phyloP scores from a whole-genome alignment of 2,329 filamentous ascomycete genomes.

The Alternaria sp. region DNA sequence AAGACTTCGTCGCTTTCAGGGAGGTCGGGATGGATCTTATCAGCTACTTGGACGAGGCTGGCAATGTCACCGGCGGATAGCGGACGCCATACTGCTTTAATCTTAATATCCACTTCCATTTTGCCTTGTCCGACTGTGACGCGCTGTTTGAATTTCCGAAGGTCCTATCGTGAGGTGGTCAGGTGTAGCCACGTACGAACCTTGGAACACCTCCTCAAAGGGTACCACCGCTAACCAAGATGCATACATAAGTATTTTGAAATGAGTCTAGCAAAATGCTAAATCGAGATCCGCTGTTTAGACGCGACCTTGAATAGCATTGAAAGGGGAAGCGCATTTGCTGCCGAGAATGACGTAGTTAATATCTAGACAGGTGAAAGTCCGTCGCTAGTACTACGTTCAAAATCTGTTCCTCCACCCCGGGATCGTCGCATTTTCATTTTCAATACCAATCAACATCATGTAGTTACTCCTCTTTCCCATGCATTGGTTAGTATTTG shows the following conservation, averaged over 20 bases:
- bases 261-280: background rate
- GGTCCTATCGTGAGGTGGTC: background rate
- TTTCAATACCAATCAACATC: background rate
- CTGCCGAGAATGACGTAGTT: background rate
- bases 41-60: constrained; percentile 10
- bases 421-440: background rate
- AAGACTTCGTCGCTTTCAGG: constrained; percentile 24
- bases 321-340: background rate
- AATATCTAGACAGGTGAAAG: background rate
- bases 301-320: background rate
- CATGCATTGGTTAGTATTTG: background rate
- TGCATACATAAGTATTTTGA: background rate
- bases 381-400: background rate
- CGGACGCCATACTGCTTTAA: constrained; percentile 5
- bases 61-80: constrained; percentile 7
- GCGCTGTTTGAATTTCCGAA: background rate
- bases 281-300: background rate
- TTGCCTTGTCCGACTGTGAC: background rate
- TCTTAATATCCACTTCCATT: background rate
- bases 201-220: background rate
- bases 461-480: background rate
- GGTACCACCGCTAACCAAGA: background rate
- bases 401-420: background rate
- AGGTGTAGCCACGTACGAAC: background rate
- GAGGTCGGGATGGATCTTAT: constrained; percentile 21